These are phyloP conservation scores for Metarhizium brunneum DNA, from an alignment of 2,329 filamentous ascomycete genomes.

Conservation along the genomic window DNA sequence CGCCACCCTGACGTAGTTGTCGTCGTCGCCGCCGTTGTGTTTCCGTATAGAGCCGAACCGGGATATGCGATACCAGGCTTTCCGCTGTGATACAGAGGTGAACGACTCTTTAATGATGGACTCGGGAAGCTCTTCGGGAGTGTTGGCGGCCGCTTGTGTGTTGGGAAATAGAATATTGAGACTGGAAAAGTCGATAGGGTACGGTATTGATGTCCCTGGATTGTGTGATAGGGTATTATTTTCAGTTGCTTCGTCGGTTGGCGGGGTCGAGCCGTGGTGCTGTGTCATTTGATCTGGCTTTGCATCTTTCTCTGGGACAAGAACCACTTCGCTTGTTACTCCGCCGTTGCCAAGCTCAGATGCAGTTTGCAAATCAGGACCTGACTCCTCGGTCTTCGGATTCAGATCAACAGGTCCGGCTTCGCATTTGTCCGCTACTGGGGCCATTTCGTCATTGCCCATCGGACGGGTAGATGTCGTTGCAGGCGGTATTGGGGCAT, in stretches of 20 bases:
- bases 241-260: neutral
- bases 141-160: conserved; percentile 13
- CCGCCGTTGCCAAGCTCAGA: neutral
- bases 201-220: conserved; percentile 10
- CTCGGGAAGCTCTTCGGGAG: conserved; percentile 32
- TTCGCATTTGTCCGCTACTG: neutral
- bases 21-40: conserved; percentile 47
- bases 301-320: neutral
- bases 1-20: conserved; percentile 48
- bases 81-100: conserved; percentile 45
- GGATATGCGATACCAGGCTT: conserved; percentile 56
- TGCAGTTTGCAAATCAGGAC: neutral
- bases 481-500: no score
- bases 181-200: conserved; percentile 23
- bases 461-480: no score
- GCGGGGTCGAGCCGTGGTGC: neutral
- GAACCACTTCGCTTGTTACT: neutral
- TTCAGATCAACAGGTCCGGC: neutral
- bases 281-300: neutral
- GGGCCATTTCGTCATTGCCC: neutral
- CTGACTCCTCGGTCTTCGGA: neutral
- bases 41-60: conserved; percentile 49
- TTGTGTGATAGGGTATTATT: neutral
- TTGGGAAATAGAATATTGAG: conserved; percentile 24
- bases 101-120: conserved; percentile 43